Evolutionary conservation across 2,329 filamentous ascomycete genomes (phyloP).

Genomic region (Cladosporium sp.): DNA sequence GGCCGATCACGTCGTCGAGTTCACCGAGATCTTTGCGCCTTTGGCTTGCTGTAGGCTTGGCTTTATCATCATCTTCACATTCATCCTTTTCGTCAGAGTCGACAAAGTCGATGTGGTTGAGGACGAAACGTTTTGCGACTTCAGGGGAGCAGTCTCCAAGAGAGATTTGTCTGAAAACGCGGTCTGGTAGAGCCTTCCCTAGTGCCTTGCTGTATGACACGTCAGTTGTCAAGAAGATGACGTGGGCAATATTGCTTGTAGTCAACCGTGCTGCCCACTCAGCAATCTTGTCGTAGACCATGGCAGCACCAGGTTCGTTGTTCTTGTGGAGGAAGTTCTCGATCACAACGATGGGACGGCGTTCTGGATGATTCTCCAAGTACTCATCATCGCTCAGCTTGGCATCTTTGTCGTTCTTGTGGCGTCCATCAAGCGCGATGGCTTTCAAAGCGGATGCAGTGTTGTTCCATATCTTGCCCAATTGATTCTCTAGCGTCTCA

Average conservation of each 20-base stretch:
- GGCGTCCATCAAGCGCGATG: constrained; percentile 66
- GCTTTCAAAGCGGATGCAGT: constrained; percentile 73
- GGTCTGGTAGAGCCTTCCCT: constrained; percentile 80
- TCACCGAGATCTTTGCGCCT: constrained; percentile 58
- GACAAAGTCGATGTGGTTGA: constrained; percentile 65
- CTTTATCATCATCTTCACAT: constrained; percentile 35
- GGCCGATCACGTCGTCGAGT: constrained; percentile 75
- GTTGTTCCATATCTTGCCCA: constrained; percentile 84
- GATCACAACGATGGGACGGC: constrained; percentile 76
- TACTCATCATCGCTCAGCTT: constrained; percentile 77
- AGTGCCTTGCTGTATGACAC: constrained; percentile 83
- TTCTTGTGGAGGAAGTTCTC: constrained; percentile 87
- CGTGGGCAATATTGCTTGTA: constrained; percentile 83
- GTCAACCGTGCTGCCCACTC: constrained; percentile 86
- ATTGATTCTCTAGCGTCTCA: constrained; percentile 82
- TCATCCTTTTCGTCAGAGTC: constrained; percentile 18
- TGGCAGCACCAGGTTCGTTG: constrained; percentile 37
- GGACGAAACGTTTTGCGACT: constrained; percentile 84
- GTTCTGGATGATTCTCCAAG: constrained; percentile 83
- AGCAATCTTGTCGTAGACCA: constrained; percentile 55
- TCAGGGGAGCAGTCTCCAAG: constrained; percentile 80
- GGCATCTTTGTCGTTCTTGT: constrained; percentile 69
- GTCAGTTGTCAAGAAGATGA: constrained; percentile 90
- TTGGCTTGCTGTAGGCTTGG: constrained; percentile 44
- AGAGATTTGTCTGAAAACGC: constrained; percentile 81